Evolutionary conservation across 2,329 filamentous ascomycete genomes (phyloP), one percentile per base, ranked within the genome.

Genomic region (Epichloe sylvatica): DNA sequence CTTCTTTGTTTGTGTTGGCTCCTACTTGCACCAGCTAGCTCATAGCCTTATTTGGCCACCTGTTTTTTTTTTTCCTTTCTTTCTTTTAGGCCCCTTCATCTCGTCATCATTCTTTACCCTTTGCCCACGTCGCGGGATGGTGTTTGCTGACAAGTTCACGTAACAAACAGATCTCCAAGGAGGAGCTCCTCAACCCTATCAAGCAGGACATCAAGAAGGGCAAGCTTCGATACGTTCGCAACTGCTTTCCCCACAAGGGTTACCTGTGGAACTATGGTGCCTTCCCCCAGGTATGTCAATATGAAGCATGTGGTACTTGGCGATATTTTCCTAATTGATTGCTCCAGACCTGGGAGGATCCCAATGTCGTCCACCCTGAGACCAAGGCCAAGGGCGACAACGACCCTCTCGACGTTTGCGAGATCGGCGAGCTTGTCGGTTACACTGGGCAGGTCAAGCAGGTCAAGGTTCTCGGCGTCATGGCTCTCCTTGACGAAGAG

Each of bases 241-340:
- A 98, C 84, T 98, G 92, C 84, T 98, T 98, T 81, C 92, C 92
- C 63, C 92, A 98, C 85, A 97, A 98, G 82, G 92, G 92, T 60
- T 98, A 98, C 74, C 87, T 98, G 63, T 98, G 92, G 92, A 98
- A 98, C 82, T 98, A 98, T 75, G 92, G 92, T 75, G 90, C 90
- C 71, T 97, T 98, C 83, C 92, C 63, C 63, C 88, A 92, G 78
- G 88, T 92, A 78, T 66, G 77, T 23, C 37, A 63, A 37, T 49
- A 49, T 36, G 54, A 45, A 15, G 11, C 40, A 15, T 48, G 6
- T 30, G 13, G 39, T 8, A 45, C n/a, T 9, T n/a, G 45, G 30
- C 23, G 36, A 9, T 36, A 13, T 21, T n/a, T 19, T 21, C 8
- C 25, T 44, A 23, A 43, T 44, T 46, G 39, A 34, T 19, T 1